A percentile compares a stretch with the other conserved stretches of the same genome.
phyloP scores from a whole-genome alignment of 495 filamentous ascomycete species.

The Ascodesmis nigricans region DNA sequence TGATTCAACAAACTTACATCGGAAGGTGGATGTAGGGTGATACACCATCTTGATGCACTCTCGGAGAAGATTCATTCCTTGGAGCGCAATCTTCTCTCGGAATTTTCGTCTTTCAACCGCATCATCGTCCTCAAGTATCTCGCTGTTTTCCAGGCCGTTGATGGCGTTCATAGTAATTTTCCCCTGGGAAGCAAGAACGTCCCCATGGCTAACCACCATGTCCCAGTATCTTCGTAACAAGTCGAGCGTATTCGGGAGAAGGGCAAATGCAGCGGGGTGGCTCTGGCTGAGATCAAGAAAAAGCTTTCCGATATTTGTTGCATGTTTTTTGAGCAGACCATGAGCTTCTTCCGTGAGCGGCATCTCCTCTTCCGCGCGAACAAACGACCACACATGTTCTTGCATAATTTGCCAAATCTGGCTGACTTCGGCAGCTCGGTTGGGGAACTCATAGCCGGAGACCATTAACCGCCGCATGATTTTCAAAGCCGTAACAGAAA shows the following conservation, averaged over 20 bases:
- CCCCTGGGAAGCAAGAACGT: slow-evolving; percentile 35
- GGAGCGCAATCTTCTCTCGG: slow-evolving; percentile 53
- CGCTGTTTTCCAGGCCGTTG: slow-evolving; percentile 5
- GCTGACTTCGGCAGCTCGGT: slow-evolving; percentile 48
- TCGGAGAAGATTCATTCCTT: slow-evolving; percentile 62
- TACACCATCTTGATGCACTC: slow-evolving; percentile 68
- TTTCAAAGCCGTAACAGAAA: slow-evolving; percentile 47
- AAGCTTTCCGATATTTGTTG: slow-evolving; percentile 74
- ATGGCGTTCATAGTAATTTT: slow-evolving; percentile 21
- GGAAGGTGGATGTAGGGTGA: slow-evolving; percentile 56
- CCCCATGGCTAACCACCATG: slow-evolving; percentile 49
- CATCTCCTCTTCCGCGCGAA: slow-evolving; percentile 11
- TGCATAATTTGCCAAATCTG: slow-evolving; percentile 40
- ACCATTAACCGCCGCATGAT: slow-evolving; percentile 58
- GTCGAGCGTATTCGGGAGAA: slow-evolving; percentile 52
- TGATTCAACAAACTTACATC: slow-evolving; percentile 28
- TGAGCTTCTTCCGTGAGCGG: slow-evolving; percentile 2
- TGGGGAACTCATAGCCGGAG: slow-evolving; percentile 62
- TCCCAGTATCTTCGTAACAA: slow-evolving; percentile 68
- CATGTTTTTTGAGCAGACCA: slow-evolving; percentile 53
- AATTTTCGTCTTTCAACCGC: slow-evolving; percentile 31
- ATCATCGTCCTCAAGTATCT: slow-evolving; percentile 21
- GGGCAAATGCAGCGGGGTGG: slow-evolving; percentile 58
- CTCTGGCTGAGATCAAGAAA: slow-evolving; percentile 59
- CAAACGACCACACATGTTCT: slow-evolving; percentile 17